Percentiles rank a stretch among this genome's conserved stretches.
Evolutionary conservation across 1,284 basidiomycete genomes (phyloP).

Genomic region (Papiliotrema flavescens): DNA sequence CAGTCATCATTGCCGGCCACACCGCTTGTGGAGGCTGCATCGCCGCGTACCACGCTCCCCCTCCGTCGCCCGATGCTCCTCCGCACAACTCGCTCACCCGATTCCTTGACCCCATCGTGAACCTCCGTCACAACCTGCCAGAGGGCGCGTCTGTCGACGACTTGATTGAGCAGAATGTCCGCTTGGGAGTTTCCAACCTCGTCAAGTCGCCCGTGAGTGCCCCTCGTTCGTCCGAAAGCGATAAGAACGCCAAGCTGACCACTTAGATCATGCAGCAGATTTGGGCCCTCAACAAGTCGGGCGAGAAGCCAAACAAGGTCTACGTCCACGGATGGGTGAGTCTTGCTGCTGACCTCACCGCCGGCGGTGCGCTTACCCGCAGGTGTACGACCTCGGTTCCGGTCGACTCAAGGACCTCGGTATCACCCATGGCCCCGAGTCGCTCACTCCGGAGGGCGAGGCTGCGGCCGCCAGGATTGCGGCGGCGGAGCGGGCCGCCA

Average conservation of each 20-base stretch:
- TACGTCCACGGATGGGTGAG: slow-evolving; percentile 71
- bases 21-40: slow-evolving; percentile 72
- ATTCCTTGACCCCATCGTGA: slow-evolving; percentile 70
- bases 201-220: slow-evolving; percentile 52
- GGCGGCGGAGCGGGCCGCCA: neutral
- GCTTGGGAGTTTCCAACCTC: slow-evolving; percentile 68
- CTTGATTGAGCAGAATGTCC: slow-evolving; percentile 74
- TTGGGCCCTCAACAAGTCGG: slow-evolving; percentile 62
- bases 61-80: slow-evolving; percentile 26
- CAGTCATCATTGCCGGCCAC: slow-evolving; percentile 78
- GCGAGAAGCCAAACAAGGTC: slow-evolving; percentile 45
- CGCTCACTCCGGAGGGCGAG: neutral
- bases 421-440: slow-evolving; percentile 43
- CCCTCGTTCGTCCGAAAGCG: neutral
- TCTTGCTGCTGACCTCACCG: neutral
- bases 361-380: neutral
- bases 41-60: slow-evolving; percentile 54
- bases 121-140: slow-evolving; percentile 56
- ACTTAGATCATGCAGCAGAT: slow-evolving; percentile 60
- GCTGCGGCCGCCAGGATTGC: neutral
- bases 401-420: slow-evolving; percentile 69
- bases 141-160: slow-evolving; percentile 52
- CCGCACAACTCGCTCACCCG: slow-evolving; percentile 58
- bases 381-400: slow-evolving; percentile 67
- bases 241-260: slow-evolving; percentile 1